Conservation (phyloP, 2,329 filamentous ascomycete species). For the Colletotrichum destructivum region DNA sequence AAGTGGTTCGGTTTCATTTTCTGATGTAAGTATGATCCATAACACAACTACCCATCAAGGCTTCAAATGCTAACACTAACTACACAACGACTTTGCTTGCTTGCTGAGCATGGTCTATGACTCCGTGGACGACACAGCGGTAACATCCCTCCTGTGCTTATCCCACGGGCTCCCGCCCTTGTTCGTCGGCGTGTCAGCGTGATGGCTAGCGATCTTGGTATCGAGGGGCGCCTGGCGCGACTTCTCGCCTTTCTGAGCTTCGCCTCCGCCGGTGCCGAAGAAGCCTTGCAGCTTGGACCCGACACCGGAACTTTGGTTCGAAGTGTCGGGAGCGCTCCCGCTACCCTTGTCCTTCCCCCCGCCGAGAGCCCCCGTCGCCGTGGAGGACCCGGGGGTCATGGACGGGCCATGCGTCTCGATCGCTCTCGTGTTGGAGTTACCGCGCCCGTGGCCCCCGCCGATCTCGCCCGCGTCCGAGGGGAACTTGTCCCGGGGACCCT, state of each 20-base stretch:
- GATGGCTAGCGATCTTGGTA: constrained; percentile 38
- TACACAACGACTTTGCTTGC: not conserved
- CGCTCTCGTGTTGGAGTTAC: constrained; percentile 48
- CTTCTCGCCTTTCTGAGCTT: constrained; percentile 31
- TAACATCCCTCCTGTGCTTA: constrained; percentile 41
- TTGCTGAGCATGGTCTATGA: not conserved
- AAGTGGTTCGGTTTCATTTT: not conserved
- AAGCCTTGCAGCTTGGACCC: constrained; percentile 43
- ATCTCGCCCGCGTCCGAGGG: constrained; percentile 53
- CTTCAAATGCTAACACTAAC: not conserved
- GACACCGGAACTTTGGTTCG: not conserved
- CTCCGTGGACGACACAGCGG: constrained; percentile 15
- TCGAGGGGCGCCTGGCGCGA: constrained; percentile 25
- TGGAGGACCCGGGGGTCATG: constrained; percentile 3
- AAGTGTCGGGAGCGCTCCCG: not conserved
- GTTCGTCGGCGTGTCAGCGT: constrained; percentile 41
- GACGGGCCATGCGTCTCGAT: constrained; percentile 45
- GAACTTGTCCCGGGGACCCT: constrained; percentile 50
- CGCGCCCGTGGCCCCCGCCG: constrained; percentile 51
- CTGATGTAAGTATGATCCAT: not conserved
- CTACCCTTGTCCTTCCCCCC: constrained; percentile 9
- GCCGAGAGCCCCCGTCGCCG: constrained; percentile 14
- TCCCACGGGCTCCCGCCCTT: constrained; percentile 39
- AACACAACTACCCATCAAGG: not conserved
- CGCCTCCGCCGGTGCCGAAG: constrained; percentile 46